Conservation (phyloP, 2,329 filamentous ascomycete genomes). For the Xylaria sp. region DNA sequence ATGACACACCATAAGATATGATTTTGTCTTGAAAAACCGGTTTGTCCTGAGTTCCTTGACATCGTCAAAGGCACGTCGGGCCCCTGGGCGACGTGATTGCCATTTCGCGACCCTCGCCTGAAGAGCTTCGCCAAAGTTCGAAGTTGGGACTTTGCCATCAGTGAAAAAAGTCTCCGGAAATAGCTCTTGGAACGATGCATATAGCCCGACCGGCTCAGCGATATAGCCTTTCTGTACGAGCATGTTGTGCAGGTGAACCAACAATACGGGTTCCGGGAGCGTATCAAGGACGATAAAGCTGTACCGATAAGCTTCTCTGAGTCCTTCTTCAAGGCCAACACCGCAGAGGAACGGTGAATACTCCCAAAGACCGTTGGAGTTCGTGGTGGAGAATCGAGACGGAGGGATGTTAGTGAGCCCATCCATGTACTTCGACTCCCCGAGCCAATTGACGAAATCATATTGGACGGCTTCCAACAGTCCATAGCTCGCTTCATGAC, state of each 20-base stretch:
- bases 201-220: constrained; percentile 50
- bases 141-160: constrained; percentile 47
- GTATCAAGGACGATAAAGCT: constrained; percentile 54
- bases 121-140: constrained; percentile 47
- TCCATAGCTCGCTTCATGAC: constrained; percentile 37
- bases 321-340: constrained; percentile 56
- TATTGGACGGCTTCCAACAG: constrained; percentile 44
- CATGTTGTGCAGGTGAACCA: constrained; percentile 62
- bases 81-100: constrained; percentile 8
- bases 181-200: constrained; percentile 44
- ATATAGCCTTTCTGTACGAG: constrained; percentile 57
- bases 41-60: constrained; percentile 35
- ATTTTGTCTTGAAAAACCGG: constrained; percentile 50
- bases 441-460: constrained; percentile 54
- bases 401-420: constrained; percentile 52
- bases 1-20: constrained; percentile 48
- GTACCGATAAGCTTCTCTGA: constrained; percentile 54
- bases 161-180: constrained; percentile 47
- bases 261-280: constrained; percentile 53
- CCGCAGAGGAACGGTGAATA: constrained; percentile 63
- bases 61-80: constrained; percentile 7
- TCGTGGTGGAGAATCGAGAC: constrained; percentile 55
- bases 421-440: constrained; percentile 51
- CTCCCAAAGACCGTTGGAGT: constrained; percentile 59
- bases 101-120: constrained; percentile 4